A percentile compares a stretch with the other conserved stretches of the same genome.
phyloP scores from a whole-genome alignment of 2,329 filamentous ascomycete species.

The Ceratocystis destructans region DNA sequence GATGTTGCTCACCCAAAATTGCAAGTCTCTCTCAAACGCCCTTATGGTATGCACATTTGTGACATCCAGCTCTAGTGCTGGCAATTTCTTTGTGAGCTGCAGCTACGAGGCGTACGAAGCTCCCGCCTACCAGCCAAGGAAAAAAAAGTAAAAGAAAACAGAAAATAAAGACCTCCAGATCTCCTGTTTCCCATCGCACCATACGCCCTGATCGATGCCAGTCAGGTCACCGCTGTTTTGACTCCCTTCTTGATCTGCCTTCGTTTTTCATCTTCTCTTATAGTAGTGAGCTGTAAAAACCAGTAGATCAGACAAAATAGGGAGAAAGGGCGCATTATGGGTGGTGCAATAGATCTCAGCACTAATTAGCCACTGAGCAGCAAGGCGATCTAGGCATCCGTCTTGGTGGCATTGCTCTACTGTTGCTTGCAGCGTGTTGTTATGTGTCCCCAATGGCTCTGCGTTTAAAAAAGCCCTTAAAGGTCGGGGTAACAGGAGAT shows the following conservation, averaged over 20 bases:
- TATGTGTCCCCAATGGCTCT: background rate
- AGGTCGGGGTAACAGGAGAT: background rate
- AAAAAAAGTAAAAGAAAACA: background rate
- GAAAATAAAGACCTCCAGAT: background rate
- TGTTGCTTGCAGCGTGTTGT: background rate
- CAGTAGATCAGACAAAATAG: background rate
- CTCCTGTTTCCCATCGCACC: background rate
- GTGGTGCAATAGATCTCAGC: background rate
- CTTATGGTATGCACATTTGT: background rate
- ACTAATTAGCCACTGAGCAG: background rate
- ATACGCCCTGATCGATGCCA: background rate
- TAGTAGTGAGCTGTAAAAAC: background rate
- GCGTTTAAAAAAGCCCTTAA: background rate
- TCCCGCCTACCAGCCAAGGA: background rate
- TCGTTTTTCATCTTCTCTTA: background rate
- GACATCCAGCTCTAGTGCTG: background rate
- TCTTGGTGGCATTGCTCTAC: background rate
- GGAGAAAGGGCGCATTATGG: background rate
- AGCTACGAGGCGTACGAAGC: background rate
- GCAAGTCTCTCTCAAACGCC: background rate
- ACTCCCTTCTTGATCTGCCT: background rate
- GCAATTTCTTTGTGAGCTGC: background rate
- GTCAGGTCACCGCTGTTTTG: background rate
- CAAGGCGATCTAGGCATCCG: background rate
- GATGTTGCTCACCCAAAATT: background rate